Evolutionary conservation across 495 filamentous ascomycete genomes (phyloP).

Genomic region (Paragyromitra xinjiangensis): DNA sequence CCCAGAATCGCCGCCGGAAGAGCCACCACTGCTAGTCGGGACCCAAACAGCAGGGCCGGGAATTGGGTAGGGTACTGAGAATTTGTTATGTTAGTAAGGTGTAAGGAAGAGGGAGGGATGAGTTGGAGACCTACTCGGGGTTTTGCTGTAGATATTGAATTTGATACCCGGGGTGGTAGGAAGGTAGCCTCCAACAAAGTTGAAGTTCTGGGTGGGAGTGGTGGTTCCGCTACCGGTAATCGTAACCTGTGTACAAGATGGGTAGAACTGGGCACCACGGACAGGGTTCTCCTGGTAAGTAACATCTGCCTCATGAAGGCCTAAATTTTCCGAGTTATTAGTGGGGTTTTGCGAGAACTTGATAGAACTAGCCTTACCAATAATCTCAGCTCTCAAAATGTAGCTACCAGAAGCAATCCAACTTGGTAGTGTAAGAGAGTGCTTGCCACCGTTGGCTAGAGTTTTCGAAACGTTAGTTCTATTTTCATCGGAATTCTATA

Average conservation of each 20-base stretch:
- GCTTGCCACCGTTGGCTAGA: constrained; percentile 60
- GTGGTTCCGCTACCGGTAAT: constrained; percentile 59
- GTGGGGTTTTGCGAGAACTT: not conserved
- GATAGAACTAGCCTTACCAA: constrained; percentile 47
- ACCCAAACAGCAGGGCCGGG: constrained; percentile 60
- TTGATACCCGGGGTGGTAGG: constrained; percentile 63
- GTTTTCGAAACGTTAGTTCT: not conserved
- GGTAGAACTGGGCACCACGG: constrained; percentile 66
- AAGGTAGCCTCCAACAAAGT: constrained; percentile 62
- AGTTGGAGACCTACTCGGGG: constrained; percentile 47
- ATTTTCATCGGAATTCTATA: too few relatives aligned
- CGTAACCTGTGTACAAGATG: constrained; percentile 64
- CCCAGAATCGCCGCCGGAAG: not conserved
- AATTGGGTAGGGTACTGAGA: constrained; percentile 57
- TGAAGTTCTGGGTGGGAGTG: constrained; percentile 45
- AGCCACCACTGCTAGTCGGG: not conserved
- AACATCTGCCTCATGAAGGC: constrained; percentile 62
- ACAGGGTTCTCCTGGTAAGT: constrained; percentile 61
- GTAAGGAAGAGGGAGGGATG: constrained; percentile 16
- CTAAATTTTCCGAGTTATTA: constrained; percentile 4
- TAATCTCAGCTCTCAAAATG: constrained; percentile 65
- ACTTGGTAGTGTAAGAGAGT: constrained; percentile 59
- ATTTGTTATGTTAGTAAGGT: not conserved
- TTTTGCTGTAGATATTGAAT: constrained; percentile 62
- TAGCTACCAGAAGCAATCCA: constrained; percentile 62